These are phyloP conservation scores for Rickenella mellea DNA, from an alignment of 768 basidiomycete genomes.

Conservation along the genomic window DNA sequence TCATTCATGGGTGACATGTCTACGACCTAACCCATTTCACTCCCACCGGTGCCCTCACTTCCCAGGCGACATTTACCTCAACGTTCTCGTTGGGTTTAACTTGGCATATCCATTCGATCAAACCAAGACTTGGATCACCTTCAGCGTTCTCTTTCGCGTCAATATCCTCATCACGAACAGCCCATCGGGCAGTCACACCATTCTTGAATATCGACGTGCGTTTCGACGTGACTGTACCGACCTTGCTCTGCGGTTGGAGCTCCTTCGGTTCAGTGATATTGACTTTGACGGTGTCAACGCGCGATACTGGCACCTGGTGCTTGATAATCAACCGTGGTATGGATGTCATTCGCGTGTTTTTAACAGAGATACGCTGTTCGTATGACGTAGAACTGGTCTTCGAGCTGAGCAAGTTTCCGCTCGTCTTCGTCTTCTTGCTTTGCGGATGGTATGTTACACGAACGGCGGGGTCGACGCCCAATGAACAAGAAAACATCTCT, in stretches of 20 bases:
- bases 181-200: too few relatives aligned
- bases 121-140: too few relatives aligned
- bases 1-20: too few relatives aligned
- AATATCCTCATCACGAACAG: too few relatives aligned
- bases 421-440: not conserved
- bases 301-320: not conserved
- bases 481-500: constrained; percentile 45
- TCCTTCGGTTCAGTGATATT: too few relatives aligned
- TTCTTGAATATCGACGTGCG: too few relatives aligned
- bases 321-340: not conserved
- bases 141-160: constrained; percentile 16
- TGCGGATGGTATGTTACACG: not conserved
- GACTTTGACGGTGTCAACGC: too few relatives aligned
- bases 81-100: not conserved
- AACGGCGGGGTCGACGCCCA: constrained; percentile 29
- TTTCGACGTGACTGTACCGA: too few relatives aligned
- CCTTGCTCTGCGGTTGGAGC: too few relatives aligned
- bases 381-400: not conserved
- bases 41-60: not conserved
- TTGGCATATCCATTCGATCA: not conserved
- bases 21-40: not conserved
- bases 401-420: not conserved
- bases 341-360: not conserved
- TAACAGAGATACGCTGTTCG: not conserved
- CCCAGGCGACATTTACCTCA: not conserved